Base-by-base conservation (phyloP, 306 rosid genomes). In the Dalbergia cultrata region DNA sequence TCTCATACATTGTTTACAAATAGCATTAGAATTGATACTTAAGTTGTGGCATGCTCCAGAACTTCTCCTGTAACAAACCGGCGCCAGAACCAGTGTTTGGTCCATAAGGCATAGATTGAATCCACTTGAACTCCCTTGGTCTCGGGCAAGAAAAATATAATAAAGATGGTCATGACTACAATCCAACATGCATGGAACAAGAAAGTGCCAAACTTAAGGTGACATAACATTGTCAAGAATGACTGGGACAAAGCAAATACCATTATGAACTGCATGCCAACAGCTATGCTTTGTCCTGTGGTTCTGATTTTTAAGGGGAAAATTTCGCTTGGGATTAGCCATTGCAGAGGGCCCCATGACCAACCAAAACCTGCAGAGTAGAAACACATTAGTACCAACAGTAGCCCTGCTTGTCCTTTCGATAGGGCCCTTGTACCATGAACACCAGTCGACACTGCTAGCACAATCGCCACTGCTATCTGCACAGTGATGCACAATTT, bases 301-400 rank as follows among this genome's bases (percentile, higher is more conserved):
- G 81, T 73, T 49, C 97, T 81, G 50, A 91, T 87, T 18, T 84
- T 87, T 54, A 84, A 17, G 3, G 97, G 97, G 49, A 87, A 93
- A 16, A 93, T 93, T 37, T 93, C 97, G 78, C 92, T 93, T 6
- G 97, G 93, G 75, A 91, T 75, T 8, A 93, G 88, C 93, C 93
- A 93, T 8, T 75, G 59, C 3, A 93, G 79, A 44, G 97, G 94
- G 0, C 97, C 97, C 97, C 97, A 90, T 2, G 97, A 93, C 92
- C 91, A 91, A n/a, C 94, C 97, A 75, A 89, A 93, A 16, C 93
- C 97, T 4, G 88, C 91, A 14, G 90, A 13, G 26, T 91, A 91
- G 0, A 76, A 1, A 50, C 93, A 88, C 66, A 93, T 47, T 7
- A 91, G 49, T 57, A 88, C 92, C 47, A 93, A 58, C 3, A 93